Evolutionary conservation across 1,284 basidiomycete genomes (phyloP).

Genomic region (Tilletiaria anomala): DNA sequence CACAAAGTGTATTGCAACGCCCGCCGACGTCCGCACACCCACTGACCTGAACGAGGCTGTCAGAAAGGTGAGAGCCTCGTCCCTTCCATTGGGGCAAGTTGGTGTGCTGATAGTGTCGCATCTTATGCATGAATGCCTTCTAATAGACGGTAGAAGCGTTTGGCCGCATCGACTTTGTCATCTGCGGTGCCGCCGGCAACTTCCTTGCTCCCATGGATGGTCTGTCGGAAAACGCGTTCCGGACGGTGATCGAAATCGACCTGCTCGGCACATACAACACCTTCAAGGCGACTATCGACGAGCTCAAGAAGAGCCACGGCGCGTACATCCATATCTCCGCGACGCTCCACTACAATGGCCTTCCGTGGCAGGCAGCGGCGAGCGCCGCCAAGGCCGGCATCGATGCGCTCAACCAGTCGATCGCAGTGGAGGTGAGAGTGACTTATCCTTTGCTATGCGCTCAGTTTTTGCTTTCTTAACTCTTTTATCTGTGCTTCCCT

Average conservation of each 20-base stretch:
- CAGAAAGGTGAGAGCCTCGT: slow-evolving; percentile 35
- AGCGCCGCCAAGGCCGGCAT: slow-evolving; percentile 89
- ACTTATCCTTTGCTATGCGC: slow-evolving; percentile 11
- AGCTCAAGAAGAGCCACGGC: slow-evolving; percentile 42
- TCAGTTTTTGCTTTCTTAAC: background rate
- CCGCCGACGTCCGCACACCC: slow-evolving; percentile 71
- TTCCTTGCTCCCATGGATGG: slow-evolving; percentile 60
- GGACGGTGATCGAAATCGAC: slow-evolving; percentile 86
- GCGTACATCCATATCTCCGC: slow-evolving; percentile 83
- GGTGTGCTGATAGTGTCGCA: background rate
- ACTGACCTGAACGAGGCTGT: slow-evolving; percentile 63
- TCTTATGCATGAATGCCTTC: background rate
- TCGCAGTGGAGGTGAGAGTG: slow-evolving; percentile 87
- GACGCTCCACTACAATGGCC: slow-evolving; percentile 73
- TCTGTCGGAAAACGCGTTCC: slow-evolving; percentile 74
- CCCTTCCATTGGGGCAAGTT: background rate
- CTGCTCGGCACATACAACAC: slow-evolving; percentile 85
- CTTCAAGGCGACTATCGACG: slow-evolving; percentile 60
- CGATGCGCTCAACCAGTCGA: slow-evolving; percentile 66
- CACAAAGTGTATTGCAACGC: slow-evolving; percentile 53
- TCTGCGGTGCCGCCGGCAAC: slow-evolving; percentile 56
- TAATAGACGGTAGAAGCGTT: slow-evolving; percentile 55
- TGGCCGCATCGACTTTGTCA: slow-evolving; percentile 84
- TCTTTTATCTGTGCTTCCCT: background rate
- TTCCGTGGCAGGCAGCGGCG: slow-evolving; percentile 83